Percentiles rank a stretch among this genome's conserved stretches.
These are phyloP conservation scores for Neoarthrinium moseri DNA, from an alignment of 2,329 filamentous ascomycete genomes.

Conservation along the genomic window DNA sequence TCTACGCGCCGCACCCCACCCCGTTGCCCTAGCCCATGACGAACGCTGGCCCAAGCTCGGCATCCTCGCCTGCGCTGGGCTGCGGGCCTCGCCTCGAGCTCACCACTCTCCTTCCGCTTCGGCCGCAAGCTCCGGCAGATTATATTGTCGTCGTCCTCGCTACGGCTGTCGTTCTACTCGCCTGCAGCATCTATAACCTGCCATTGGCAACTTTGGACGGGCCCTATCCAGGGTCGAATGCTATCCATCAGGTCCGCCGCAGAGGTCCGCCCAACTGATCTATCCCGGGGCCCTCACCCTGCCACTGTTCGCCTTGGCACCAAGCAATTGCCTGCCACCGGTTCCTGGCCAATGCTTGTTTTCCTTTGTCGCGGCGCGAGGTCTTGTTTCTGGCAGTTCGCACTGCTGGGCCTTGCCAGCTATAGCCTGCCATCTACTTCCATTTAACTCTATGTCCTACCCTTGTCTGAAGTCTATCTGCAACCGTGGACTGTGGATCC, in stretches of 20 bases:
- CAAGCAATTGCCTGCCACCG: not conserved
- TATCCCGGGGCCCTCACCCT: not conserved
- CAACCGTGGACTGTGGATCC: too few relatives aligned
- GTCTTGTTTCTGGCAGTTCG: conserved; percentile 5
- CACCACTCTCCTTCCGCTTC: conserved; percentile 4
- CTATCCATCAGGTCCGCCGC: not conserved
- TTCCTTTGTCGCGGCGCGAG: not conserved
- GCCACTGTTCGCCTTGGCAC: not conserved
- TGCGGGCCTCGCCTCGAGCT: not conserved
- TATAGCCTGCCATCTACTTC: not conserved
- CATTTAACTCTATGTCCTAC: conserved; percentile 3
- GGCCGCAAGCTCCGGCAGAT: not conserved
- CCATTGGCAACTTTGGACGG: not conserved
- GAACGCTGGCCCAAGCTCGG: conserved; percentile 4
- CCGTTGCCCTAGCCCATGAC: not conserved
- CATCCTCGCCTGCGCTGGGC: too few relatives aligned
- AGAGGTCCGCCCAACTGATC: too few relatives aligned
- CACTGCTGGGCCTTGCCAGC: not conserved
- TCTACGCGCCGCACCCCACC: too few relatives aligned
- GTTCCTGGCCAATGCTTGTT: not conserved
- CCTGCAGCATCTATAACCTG: too few relatives aligned
- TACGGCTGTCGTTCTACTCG: not conserved
- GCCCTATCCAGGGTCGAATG: not conserved
- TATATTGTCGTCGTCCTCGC: not conserved
- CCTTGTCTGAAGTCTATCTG: not conserved